Conservation (phyloP, 805 yeast genomes). For the Metschnikowia shivogae region DNA sequence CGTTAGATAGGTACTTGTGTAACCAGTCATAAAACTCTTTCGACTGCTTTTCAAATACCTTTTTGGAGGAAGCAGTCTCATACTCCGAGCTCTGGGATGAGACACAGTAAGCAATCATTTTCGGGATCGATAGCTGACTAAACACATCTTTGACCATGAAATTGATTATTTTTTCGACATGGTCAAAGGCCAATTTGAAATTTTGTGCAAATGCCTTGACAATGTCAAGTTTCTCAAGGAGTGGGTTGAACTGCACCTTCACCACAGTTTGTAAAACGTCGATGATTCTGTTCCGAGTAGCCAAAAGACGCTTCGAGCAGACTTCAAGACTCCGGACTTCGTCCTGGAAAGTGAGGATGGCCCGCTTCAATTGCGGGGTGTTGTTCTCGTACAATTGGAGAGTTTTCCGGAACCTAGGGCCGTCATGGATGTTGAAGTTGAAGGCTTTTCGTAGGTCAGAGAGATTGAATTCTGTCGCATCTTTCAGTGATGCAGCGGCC, state of each 20-base stretch:
- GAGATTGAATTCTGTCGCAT: constrained; percentile 7
- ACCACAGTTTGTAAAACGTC: constrained; percentile 22
- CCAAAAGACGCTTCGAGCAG: constrained; percentile 19
- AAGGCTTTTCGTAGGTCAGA: constrained; percentile 25
- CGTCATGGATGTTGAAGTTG: constrained; percentile 37
- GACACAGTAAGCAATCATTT: constrained; percentile 20
- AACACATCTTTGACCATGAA: constrained; percentile 29
- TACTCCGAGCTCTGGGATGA: constrained; percentile 12
- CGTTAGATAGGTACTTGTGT: constrained; percentile 40
- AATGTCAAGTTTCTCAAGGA: constrained; percentile 22
- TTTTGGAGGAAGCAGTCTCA: constrained; percentile 25
- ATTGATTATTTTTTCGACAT: constrained; percentile 29
- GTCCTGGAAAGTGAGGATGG: constrained; percentile 24
- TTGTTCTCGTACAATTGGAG: constrained; percentile 29
- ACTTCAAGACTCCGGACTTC: constrained; percentile 30
- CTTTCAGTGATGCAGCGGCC: constrained; percentile 3
- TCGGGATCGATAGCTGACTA: constrained; percentile 24
- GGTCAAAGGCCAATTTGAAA: constrained; percentile 26
- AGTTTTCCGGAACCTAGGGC: constrained; percentile 39
- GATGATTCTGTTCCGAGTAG: constrained; percentile 19
- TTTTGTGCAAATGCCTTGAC: constrained; percentile 23
- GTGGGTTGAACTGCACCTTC: constrained; percentile 24
- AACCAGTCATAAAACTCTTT: constrained; percentile 43
- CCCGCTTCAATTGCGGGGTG: constrained; percentile 26
- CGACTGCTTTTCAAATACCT: constrained; percentile 36